These are phyloP conservation scores for Biscutella laevigata DNA, from an alignment of 441 rosid species.

Conservation along the genomic window DNA sequence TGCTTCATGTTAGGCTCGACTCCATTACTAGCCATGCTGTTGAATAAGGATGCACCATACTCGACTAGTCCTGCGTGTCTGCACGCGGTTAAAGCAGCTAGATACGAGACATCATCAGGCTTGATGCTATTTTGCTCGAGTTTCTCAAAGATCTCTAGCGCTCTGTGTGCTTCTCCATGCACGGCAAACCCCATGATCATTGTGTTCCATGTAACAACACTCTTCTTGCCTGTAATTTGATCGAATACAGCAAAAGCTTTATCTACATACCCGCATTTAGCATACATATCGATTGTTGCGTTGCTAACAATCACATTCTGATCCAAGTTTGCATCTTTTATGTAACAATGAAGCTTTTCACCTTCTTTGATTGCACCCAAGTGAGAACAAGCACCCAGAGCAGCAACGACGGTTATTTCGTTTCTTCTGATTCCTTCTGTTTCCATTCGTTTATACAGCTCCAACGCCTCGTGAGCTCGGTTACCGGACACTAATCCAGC, in stretches of 20 bases:
- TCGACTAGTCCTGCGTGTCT: conserved; percentile 81
- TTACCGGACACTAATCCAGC: conserved; percentile 63
- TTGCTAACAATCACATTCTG: conserved; percentile 31
- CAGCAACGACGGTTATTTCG: conserved; percentile 66
- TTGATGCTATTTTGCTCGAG: conserved; percentile 33
- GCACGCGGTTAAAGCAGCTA: conserved; percentile 60
- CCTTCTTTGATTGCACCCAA: conserved; percentile 65
- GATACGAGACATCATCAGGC: conserved; percentile 56
- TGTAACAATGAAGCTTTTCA: conserved; percentile 37
- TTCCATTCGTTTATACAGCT: conserved; percentile 51
- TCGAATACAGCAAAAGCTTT: conserved; percentile 34
- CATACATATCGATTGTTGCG: conserved; percentile 50
- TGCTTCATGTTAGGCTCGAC: conserved; percentile 51
- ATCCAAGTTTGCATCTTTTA: conserved; percentile 42
- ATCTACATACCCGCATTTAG: conserved; percentile 41
- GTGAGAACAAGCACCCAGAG: conserved; percentile 66
- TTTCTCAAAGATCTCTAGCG: conserved; percentile 50
- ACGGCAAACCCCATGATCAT: conserved; percentile 81
- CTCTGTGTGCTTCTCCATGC: conserved; percentile 61
- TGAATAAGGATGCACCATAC: conserved; percentile 50
- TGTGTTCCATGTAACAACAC: conserved; percentile 74
- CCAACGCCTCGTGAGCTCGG: conserved; percentile 49
- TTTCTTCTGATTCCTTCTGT: conserved; percentile 42
- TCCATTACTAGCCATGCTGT: conserved; percentile 39
- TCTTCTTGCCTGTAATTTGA: conserved; percentile 35